Percentiles rank a stretch among this genome's conserved stretches.
These are phyloP conservation scores for Phylloporus scabripes DNA, from an alignment of 768 basidiomycete genomes.

Conservation along the genomic window DNA sequence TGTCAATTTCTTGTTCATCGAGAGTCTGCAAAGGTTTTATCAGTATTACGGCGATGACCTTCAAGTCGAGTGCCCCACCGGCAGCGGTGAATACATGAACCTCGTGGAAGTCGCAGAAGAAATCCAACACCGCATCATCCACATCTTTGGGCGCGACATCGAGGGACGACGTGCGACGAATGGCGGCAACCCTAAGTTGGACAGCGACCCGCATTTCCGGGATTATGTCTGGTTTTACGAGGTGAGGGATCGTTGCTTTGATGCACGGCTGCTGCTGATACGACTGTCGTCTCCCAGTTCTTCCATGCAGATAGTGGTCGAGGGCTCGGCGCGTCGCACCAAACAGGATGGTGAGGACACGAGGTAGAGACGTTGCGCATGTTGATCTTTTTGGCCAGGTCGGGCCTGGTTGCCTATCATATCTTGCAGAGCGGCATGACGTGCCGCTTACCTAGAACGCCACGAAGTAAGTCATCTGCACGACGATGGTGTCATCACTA, in stretches of 20 bases:
- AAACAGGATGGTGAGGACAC: slow-evolving; percentile 82
- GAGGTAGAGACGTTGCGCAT: too few relatives aligned
- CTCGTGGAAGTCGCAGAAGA: slow-evolving; percentile 92
- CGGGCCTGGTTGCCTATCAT: slow-evolving; percentile 84
- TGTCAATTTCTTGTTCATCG: slow-evolving; percentile 92
- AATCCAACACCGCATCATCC: slow-evolving; percentile 98
- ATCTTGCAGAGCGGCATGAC: slow-evolving; percentile 86
- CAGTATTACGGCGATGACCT: slow-evolving; percentile 94
- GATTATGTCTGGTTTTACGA: slow-evolving; percentile 98
- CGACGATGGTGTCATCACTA: not conserved
- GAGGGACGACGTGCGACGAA: slow-evolving; percentile 87
- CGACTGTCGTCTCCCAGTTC: slow-evolving; percentile 45
- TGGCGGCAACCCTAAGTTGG: slow-evolving; percentile 81
- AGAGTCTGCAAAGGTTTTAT: slow-evolving; percentile 94
- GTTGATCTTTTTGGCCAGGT: slow-evolving; percentile 40
- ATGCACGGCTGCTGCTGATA: not conserved
- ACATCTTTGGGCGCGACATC: slow-evolving; percentile 92
- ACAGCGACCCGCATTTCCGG: slow-evolving; percentile 91
- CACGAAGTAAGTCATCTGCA: slow-evolving; percentile 61
- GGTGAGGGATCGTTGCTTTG: slow-evolving; percentile 36
- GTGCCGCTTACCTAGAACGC: slow-evolving; percentile 90
- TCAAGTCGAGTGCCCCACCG: slow-evolving; percentile 94
- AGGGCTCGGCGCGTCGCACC: slow-evolving; percentile 95
- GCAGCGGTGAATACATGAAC: slow-evolving; percentile 97
- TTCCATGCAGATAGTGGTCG: slow-evolving; percentile 93